Evolutionary conservation across 345 rosid species (phyloP).

Genomic region (Excoecaria agallocha): DNA sequence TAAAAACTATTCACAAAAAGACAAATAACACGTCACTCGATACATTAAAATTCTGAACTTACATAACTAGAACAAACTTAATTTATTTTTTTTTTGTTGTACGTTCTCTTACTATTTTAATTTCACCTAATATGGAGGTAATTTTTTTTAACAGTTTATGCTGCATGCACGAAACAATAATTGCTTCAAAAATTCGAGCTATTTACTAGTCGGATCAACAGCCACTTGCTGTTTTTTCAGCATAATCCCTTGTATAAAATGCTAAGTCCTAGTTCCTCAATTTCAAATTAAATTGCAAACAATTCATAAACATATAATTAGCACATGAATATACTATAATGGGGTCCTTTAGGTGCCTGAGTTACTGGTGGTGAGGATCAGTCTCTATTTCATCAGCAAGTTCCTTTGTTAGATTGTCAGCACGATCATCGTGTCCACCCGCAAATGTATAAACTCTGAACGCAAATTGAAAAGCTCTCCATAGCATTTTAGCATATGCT

Average conservation of each 20-base stretch:
- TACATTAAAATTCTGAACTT: too few relatives aligned
- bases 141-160: too few relatives aligned
- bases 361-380: conserved; percentile 42
- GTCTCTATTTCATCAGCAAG: conserved; percentile 77
- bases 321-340: neutral
- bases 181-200: too few relatives aligned
- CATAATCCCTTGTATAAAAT: too few relatives aligned
- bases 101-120: too few relatives aligned
- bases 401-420: conserved; percentile 69
- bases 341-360: too few relatives aligned
- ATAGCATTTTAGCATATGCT: conserved; percentile 48
- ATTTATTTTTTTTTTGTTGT: too few relatives aligned
- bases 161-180: too few relatives aligned
- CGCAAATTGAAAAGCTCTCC: conserved; percentile 92
- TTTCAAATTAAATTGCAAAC: neutral
- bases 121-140: too few relatives aligned
- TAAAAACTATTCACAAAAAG: neutral
- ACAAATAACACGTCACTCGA: neutral
- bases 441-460: conserved; percentile 78
- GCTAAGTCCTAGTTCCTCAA: conserved; percentile 2
- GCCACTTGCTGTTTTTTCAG: too few relatives aligned
- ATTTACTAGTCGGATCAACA: too few relatives aligned
- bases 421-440: conserved; percentile 85
- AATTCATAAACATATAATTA: neutral
- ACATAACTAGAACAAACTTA: too few relatives aligned